Percentiles rank a stretch among this genome's conserved stretches.
Conservation (phyloP, 257 asterid genomes). For the Solanum sitiens region DNA sequence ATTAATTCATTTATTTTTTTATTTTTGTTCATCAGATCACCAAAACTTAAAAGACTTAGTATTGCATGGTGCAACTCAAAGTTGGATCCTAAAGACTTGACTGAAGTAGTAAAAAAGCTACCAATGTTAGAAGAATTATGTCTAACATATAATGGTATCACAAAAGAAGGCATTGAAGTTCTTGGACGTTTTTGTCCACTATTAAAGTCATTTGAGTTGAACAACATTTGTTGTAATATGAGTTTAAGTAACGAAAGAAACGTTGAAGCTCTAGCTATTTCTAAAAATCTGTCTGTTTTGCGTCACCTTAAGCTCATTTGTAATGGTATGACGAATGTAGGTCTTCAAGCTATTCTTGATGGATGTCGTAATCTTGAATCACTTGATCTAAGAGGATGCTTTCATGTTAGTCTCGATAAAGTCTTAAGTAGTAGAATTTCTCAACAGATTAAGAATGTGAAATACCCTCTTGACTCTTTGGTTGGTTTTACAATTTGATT, state of each 20-base stretch:
- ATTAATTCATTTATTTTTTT: no score
- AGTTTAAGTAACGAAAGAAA: background rate
- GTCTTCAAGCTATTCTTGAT: background rate
- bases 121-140: conserved; percentile 24
- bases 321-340: background rate
- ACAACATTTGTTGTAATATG: background rate
- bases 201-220: conserved; percentile 14
- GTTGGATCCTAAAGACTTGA: background rate
- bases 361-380: background rate
- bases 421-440: background rate
- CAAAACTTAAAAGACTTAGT: background rate
- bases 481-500: no score
- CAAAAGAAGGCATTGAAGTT: conserved; percentile 10
- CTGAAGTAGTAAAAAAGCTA: background rate
- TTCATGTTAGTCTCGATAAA: background rate
- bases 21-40: background rate
- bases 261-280: background rate
- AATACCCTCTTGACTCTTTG: background rate
- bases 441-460: background rate
- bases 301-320: background rate
- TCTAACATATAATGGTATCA: conserved; percentile 4
- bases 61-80: background rate
- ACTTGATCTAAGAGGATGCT: background rate
- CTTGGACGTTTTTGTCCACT: conserved; percentile 28
- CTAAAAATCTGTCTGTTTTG: background rate